These are phyloP conservation scores for Coelastrella sp. DNA, from an alignment of 139 green algal species.

Conservation along the genomic window DNA sequence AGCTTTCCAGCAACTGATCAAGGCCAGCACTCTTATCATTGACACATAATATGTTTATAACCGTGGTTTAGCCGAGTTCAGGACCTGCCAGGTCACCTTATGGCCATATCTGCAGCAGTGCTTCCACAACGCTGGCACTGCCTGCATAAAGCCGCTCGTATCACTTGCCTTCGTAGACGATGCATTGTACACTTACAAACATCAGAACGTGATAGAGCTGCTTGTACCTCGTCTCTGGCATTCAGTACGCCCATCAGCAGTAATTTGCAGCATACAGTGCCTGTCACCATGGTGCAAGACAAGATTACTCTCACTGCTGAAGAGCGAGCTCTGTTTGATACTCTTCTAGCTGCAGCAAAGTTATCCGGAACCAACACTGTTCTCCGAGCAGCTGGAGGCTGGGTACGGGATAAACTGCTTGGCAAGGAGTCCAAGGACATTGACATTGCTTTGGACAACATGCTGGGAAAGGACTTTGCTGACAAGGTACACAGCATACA, in stretches of 20 bases:
- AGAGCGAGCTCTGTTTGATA: conserved; percentile 84
- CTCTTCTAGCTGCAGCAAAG: conserved; percentile 72
- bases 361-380: conserved; percentile 68
- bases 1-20: too few species aligned
- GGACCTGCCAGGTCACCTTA: not conserved
- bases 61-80: too few species aligned
- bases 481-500: conserved; percentile 65
- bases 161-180: not conserved
- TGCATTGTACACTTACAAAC: not conserved
- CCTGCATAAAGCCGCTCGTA: conserved; percentile 7
- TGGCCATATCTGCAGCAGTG: conserved; percentile 41
- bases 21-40: too few species aligned
- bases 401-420: conserved; percentile 98
- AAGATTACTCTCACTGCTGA: conserved; percentile 70
- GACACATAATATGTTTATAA: too few species aligned
- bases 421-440: conserved; percentile 91
- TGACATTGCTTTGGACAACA: conserved; percentile 96
- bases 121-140: conserved; percentile 17
- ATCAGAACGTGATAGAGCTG: not conserved
- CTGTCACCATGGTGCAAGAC: conserved; percentile 34
- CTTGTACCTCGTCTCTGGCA: not conserved
- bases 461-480: conserved; percentile 91
- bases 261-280: not conserved
- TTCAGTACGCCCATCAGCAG: not conserved
- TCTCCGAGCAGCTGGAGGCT: conserved; percentile 94